Base-by-base conservation (phyloP, 805 yeast genomes). In the Candida tallmaniae region DNA sequence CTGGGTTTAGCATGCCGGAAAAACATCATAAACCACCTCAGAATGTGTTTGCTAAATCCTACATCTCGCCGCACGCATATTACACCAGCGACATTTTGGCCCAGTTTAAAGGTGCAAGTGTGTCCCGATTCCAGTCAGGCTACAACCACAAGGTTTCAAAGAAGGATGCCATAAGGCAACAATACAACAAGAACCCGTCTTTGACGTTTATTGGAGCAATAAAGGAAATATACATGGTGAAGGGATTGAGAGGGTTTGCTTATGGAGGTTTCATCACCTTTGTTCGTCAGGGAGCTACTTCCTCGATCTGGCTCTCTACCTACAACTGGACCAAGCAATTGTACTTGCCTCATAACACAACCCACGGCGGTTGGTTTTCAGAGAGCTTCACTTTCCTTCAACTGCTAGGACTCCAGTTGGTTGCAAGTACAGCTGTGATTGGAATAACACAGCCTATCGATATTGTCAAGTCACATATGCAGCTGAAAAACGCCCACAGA, bases 181-280 rank as follows among this genome's bases (percentile, higher is more conserved):
- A 45, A 22, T 77, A 71, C 50, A 78, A 74, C 46, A 60, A 69
- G 36, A 52, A 62, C 20, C 86, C 87, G 2, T 69, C 83, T 2
- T 52, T 65, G 27, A 71, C 78, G 1, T 65, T 80, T 28, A 49
- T 69, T 24, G 68, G 69, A 5, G 73, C 83, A 0, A 54, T 77
- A 4, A 66, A 64, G 36, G 89, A 84, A 49, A 85, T 89, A 52
- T 83, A 83, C 51, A 52, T 58, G 29, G 67, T 82, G 6, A 76
- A 87, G 41, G 97, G 97, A 0, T 36, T 81, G 2, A 56, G 75
- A 24, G 95, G 95, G 1, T 87, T 86, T 48, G 69, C 79, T 17
- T 89, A 85, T 46, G 97, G 97, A 15, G 72, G 89, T 10, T 58
- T 74, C 38, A 83, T 94, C n/a, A 90, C 98, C 0, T 60, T 87